phyloP scores from a whole-genome alignment of 129 eudicot genomes.

The Arctium minus region DNA sequence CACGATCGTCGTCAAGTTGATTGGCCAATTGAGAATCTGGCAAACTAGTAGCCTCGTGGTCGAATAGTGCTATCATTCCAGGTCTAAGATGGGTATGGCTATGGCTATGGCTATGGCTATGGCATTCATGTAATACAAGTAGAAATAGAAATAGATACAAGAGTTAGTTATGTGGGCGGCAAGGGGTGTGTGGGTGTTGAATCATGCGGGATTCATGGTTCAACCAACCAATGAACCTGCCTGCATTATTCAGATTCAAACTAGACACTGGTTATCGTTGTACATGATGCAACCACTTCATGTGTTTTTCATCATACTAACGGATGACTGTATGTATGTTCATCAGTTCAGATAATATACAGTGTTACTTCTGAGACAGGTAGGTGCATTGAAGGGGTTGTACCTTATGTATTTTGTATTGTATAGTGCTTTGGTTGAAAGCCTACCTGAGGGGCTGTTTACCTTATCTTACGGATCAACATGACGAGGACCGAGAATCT shows the following conservation, averaged over 20 bases:
- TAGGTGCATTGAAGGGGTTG: neutral
- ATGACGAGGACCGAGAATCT: no score
- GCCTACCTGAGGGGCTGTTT: neutral
- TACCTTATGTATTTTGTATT: neutral
- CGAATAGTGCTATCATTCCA: neutral
- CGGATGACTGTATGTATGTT: neutral
- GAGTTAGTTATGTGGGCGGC: slow-evolving; percentile 16
- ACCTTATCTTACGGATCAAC: no score
- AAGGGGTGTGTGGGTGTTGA: slow-evolving; percentile 51
- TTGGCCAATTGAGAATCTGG: neutral
- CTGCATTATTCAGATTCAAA: neutral
- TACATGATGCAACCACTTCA: slow-evolving; percentile 36
- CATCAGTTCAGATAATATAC: no score
- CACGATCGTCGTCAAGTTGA: neutral
- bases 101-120: neutral
- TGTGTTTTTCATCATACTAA: slow-evolving; percentile 5
- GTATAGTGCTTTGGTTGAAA: neutral
- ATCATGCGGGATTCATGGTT: slow-evolving; percentile 60
- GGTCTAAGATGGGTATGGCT: neutral
- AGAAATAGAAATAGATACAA: slow-evolving; percentile 14
- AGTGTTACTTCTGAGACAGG: neutral
- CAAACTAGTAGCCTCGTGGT: neutral
- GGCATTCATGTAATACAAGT: neutral
- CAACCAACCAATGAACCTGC: slow-evolving; percentile 40
- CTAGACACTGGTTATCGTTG: slow-evolving; percentile 12